A percentile compares a stretch with the other conserved stretches of the same genome.
Evolutionary conservation across 805 yeast species (phyloP).

Genomic region (Candida nonsorbophila): DNA sequence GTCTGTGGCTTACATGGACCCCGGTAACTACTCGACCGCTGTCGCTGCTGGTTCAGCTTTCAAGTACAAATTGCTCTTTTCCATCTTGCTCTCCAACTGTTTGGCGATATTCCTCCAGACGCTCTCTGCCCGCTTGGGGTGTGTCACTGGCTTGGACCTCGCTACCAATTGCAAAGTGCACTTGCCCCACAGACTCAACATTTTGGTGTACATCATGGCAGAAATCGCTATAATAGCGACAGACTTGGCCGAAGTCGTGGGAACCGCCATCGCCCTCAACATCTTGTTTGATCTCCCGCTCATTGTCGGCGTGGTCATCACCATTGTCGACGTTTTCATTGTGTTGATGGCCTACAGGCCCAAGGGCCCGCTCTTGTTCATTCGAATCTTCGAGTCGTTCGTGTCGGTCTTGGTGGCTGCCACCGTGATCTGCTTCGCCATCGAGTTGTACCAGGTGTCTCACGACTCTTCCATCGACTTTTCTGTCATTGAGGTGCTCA

Average conservation of each 20-base stretch:
- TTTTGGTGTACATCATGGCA: constrained; percentile 61
- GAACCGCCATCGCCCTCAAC: constrained; percentile 82
- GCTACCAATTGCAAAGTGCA: constrained; percentile 78
- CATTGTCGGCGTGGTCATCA: constrained; percentile 66
- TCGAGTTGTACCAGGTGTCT: constrained; percentile 71
- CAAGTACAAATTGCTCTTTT: constrained; percentile 66
- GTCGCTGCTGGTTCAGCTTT: constrained; percentile 84
- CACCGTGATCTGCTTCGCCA: constrained; percentile 71
- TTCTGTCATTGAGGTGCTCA: constrained; percentile 46
- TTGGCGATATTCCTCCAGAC: constrained; percentile 82
- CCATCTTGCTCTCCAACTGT: constrained; percentile 69
- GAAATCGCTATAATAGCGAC: constrained; percentile 89
- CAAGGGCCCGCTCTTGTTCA: constrained; percentile 68
- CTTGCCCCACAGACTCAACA: constrained; percentile 63
- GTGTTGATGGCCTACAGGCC: constrained; percentile 73
- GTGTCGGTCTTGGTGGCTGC: constrained; percentile 66
- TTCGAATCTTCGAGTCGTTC: constrained; percentile 71
- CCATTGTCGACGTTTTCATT: constrained; percentile 76
- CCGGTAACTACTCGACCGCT: constrained; percentile 89
- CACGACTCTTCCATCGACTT: constrained; percentile 39
- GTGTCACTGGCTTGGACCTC: constrained; percentile 84
- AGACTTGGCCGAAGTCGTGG: constrained; percentile 91
- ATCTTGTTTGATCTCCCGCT: constrained; percentile 74
- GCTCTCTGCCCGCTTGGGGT: constrained; percentile 78
- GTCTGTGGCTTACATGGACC: constrained; percentile 89